These are phyloP conservation scores for Porodaedalea pini DNA, from an alignment of 1,284 basidiomycete species.

Conservation along the genomic window DNA sequence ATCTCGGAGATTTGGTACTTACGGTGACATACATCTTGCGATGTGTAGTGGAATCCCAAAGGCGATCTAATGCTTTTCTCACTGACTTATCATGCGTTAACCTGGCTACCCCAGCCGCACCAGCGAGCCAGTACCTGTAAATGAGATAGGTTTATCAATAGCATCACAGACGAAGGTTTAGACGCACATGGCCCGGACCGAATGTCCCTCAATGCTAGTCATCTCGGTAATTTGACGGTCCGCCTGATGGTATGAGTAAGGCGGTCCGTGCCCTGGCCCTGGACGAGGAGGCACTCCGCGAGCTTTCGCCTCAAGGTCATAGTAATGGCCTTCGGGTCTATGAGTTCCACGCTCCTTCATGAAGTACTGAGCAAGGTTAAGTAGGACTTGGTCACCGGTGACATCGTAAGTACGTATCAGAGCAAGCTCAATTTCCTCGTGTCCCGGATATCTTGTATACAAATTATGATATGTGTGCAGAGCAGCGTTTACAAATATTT, in stretches of 20 bases:
- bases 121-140: constrained; percentile 26
- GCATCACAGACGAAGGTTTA: not conserved
- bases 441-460: constrained; percentile 24
- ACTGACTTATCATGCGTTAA: constrained; percentile 21
- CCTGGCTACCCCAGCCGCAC: constrained; percentile 23
- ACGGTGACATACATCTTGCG: constrained; percentile 28
- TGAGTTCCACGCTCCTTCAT: constrained; percentile 25
- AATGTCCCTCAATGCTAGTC: constrained; percentile 24
- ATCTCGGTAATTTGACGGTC: constrained; percentile 22
- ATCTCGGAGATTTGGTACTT: not conserved
- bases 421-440: constrained; percentile 26
- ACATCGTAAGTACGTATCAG: constrained; percentile 22
- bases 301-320: constrained; percentile 24
- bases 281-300: constrained; percentile 23
- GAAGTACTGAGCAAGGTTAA: constrained; percentile 24
- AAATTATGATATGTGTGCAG: not conserved
- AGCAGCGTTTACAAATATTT: not conserved
- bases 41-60: constrained; percentile 24
- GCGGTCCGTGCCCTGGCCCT: constrained; percentile 24
- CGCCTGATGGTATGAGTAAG: constrained; percentile 26
- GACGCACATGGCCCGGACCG: constrained; percentile 25
- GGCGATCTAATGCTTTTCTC: constrained; percentile 11
- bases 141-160: not conserved
- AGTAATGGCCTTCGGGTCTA: constrained; percentile 24
- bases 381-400: constrained; percentile 11